A percentile compares a stretch with the other conserved stretches of the same genome.
These are phyloP conservation scores for Torulaspora maleeae DNA, from an alignment of 805 yeast species.

Conservation along the genomic window DNA sequence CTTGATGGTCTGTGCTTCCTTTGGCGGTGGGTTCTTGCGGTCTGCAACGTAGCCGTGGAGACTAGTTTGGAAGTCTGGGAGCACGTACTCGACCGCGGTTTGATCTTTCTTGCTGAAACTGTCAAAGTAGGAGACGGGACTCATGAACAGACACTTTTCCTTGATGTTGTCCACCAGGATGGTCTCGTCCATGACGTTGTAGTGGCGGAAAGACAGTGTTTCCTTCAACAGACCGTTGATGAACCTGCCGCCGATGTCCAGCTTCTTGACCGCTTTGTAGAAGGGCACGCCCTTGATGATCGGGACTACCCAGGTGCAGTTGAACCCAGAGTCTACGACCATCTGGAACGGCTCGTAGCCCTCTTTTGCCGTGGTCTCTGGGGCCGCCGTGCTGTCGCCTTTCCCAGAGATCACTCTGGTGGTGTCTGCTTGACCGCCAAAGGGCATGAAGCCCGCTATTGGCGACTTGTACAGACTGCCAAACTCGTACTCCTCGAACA, in stretches of 20 bases:
- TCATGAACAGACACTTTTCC: conserved; percentile 46
- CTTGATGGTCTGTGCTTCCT: conserved; percentile 59
- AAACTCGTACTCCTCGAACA: conserved; percentile 91
- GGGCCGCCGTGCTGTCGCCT: conserved; percentile 13
- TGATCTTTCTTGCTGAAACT: conserved; percentile 30
- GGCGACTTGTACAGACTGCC: conserved; percentile 63
- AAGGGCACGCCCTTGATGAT: conserved; percentile 71
- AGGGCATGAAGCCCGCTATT: conserved; percentile 57
- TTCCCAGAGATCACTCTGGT: conserved; percentile 22
- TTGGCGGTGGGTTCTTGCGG: conserved; percentile 34
- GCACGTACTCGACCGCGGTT: conserved; percentile 59
- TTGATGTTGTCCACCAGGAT: conserved; percentile 78
- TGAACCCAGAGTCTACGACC: conserved; percentile 84
- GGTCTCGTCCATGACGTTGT: conserved; percentile 90
- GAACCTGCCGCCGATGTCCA: conserved; percentile 84
- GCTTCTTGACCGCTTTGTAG: conserved; percentile 69
- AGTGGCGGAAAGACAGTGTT: conserved; percentile 81
- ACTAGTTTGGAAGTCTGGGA: conserved; percentile 84
- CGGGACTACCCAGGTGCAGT: conserved; percentile 83
- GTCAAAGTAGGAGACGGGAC: conserved; percentile 47
- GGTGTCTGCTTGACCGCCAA: conserved; percentile 38
- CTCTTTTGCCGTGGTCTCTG: background rate
- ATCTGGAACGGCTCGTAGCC: conserved; percentile 58
- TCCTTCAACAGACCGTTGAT: conserved; percentile 81
- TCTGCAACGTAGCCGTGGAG: conserved; percentile 64